A percentile compares a stretch with the other conserved stretches of the same genome.
These are phyloP conservation scores for Globisporangium spiculum DNA, from an alignment of 352 stramenopile species.

Conservation along the genomic window DNA sequence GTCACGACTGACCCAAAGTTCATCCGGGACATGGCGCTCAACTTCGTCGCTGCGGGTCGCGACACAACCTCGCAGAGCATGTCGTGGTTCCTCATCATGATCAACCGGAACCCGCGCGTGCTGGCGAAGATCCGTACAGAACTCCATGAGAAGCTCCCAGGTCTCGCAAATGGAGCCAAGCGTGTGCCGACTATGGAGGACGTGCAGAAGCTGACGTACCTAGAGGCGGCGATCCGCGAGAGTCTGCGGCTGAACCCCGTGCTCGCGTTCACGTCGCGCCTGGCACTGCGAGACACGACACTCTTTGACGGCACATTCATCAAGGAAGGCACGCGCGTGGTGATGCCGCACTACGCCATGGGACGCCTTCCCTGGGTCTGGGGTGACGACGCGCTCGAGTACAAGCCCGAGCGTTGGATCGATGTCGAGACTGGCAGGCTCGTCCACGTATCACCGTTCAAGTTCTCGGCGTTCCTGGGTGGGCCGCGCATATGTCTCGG, in stretches of 20 bases:
- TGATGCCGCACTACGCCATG: conserved; percentile 65
- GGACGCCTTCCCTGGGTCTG: conserved; percentile 54
- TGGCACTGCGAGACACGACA: conserved; percentile 45
- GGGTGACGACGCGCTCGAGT: conserved; percentile 55
- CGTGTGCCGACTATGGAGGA: conserved; percentile 27
- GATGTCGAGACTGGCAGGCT: conserved; percentile 37
- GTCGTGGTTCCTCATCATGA: conserved; percentile 73
- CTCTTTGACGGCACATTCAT: conserved; percentile 71
- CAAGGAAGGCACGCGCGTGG: conserved; percentile 44
- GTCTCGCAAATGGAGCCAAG: neutral
- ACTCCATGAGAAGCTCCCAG: conserved; percentile 18
- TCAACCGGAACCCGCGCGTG: conserved; percentile 58
- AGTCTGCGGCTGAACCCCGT: conserved; percentile 48
- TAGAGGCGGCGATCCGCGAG: conserved; percentile 47
- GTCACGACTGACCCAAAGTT: conserved; percentile 9
- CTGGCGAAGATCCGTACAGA: conserved; percentile 26
- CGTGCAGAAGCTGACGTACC: conserved; percentile 35
- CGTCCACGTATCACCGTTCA: conserved; percentile 40
- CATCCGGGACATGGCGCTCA: conserved; percentile 82
- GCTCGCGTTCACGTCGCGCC: conserved; percentile 53
- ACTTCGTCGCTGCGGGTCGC: conserved; percentile 72
- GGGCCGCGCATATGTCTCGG: conserved; percentile 68
- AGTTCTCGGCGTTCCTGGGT: conserved; percentile 65
- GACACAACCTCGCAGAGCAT: conserved; percentile 77
- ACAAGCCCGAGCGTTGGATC: conserved; percentile 71